phyloP scores from a whole-genome alignment of 345 rosid genomes.

The Eucalyptus curtisii region DNA sequence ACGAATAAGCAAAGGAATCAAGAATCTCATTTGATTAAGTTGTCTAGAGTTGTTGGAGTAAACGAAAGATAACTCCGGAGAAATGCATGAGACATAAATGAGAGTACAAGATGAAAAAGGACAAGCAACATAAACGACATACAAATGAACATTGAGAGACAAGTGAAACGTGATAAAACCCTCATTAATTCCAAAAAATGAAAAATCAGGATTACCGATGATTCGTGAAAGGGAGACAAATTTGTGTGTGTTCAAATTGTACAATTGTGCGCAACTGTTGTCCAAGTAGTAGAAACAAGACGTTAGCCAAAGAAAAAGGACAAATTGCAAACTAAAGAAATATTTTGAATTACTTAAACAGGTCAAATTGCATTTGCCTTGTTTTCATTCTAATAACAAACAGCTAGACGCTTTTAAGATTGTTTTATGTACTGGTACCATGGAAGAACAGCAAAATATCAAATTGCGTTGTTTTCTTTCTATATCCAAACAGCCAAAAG shows the following conservation, averaged over 20 bases:
- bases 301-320: neutral
- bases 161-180: conserved; percentile 15
- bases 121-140: neutral
- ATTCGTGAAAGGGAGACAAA: neutral
- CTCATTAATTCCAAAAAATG: neutral
- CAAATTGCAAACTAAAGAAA: neutral
- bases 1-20: neutral
- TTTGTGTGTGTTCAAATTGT: neutral
- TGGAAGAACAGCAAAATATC: neutral
- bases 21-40: neutral
- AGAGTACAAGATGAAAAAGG: neutral
- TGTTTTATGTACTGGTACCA: too few relatives aligned
- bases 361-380: neutral
- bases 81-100: neutral
- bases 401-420: too few relatives aligned
- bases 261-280: neutral
- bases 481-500: too few relatives aligned
- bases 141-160: neutral
- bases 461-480: neutral
- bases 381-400: too few relatives aligned
- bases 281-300: neutral
- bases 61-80: neutral
- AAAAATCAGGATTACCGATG: neutral
- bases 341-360: neutral
- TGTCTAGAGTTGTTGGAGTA: neutral